Conservation (phyloP, 228 moss, liverwort and hornwort genomes). For the Sphagnum fallax region DNA sequence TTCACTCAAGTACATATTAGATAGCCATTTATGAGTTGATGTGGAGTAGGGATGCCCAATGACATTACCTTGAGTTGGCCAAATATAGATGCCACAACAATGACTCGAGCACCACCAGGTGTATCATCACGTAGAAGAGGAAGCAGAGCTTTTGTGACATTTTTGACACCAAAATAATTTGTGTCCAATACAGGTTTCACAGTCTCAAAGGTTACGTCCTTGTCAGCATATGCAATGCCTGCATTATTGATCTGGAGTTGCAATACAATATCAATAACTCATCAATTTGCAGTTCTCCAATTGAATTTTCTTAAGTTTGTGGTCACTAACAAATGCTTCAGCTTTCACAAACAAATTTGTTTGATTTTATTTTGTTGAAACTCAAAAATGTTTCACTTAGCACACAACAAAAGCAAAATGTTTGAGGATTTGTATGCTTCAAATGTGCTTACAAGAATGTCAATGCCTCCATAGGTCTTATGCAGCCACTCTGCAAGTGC, state of each 20-base stretch:
- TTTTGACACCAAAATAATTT: slow-evolving; percentile 51
- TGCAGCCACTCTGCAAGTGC: slow-evolving; percentile 24
- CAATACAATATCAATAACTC: not conserved
- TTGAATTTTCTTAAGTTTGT: not conserved
- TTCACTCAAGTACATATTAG: too few relatives aligned
- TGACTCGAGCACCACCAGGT: slow-evolving; percentile 26
- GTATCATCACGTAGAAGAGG: slow-evolving; percentile 26
- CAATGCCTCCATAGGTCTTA: slow-evolving; percentile 29
- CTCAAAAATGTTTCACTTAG: too few relatives aligned
- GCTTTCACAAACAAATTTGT: too few relatives aligned
- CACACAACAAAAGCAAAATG: too few relatives aligned
- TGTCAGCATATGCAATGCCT: slow-evolving; percentile 37
- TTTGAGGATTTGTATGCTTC: not conserved
- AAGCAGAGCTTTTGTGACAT: slow-evolving; percentile 34
- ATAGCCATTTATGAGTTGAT: too few relatives aligned
- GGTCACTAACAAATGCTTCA: not conserved
- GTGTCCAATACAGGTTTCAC: slow-evolving; percentile 42
- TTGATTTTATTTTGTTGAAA: too few relatives aligned
- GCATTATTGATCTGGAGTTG: slow-evolving; percentile 34
- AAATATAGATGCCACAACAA: slow-evolving; percentile 26
- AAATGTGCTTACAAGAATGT: slow-evolving; percentile 31
- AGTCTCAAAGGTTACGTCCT: slow-evolving; percentile 24
- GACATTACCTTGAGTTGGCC: slow-evolving; percentile 31
- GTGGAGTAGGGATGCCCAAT: too few relatives aligned
- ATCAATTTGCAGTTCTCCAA: not conserved